A percentile compares a stretch with the other conserved stretches of the same genome.
Evolutionary conservation across 495 filamentous ascomycete genomes (phyloP).

Genomic region (Neurospora tetraspora): DNA sequence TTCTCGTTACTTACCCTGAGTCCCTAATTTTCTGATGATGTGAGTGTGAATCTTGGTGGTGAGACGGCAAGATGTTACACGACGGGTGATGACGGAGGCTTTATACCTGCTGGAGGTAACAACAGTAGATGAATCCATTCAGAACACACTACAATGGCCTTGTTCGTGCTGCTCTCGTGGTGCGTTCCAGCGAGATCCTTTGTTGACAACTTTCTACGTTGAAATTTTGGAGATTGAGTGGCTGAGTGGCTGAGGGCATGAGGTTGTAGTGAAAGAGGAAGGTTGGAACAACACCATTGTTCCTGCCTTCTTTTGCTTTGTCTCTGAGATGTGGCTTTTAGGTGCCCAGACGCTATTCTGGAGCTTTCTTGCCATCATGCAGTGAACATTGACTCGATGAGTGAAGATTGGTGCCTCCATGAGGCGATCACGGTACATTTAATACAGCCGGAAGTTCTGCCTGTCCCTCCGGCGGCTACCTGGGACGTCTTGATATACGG

Average conservation of each 20-base stretch:
- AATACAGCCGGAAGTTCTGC: not conserved
- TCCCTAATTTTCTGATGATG: not conserved
- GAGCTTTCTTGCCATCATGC: not conserved
- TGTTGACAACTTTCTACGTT: not conserved
- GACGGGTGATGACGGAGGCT: not conserved
- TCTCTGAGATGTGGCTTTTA: not conserved
- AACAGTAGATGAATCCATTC: too few species aligned
- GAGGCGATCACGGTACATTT: too few species aligned
- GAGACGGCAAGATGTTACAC: not conserved
- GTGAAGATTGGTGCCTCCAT: too few species aligned
- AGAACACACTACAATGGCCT: not conserved
- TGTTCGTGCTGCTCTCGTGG: not conserved
- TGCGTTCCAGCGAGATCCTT: not conserved
- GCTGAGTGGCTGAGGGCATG: not conserved
- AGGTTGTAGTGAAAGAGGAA: not conserved
- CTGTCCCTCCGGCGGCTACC: not conserved
- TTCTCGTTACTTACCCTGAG: not conserved
- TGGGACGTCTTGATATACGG: too few species aligned
- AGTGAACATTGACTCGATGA: not conserved
- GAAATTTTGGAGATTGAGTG: not conserved
- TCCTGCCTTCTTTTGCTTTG: not conserved
- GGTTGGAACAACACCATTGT: not conserved
- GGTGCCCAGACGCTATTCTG: not conserved
- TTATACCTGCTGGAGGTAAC: not conserved
- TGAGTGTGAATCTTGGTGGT: not conserved